Conservation (phyloP, 768 basidiomycete genomes). For the Leccinum rimulosum region DNA sequence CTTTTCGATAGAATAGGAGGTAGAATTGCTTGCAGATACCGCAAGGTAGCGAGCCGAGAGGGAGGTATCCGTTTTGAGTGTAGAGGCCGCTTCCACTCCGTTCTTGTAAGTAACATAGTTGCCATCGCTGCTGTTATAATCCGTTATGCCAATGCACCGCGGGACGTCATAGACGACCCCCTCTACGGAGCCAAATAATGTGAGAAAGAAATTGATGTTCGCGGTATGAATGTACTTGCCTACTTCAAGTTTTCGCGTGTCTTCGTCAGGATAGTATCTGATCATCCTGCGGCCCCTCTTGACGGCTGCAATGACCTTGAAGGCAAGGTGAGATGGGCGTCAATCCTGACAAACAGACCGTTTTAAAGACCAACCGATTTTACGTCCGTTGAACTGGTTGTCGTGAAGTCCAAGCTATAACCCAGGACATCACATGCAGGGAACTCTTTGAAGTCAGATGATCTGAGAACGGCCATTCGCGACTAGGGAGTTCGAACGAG, state of each 20-base stretch:
- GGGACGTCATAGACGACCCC: neutral
- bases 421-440: neutral
- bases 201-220: neutral
- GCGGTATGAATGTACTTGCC: neutral
- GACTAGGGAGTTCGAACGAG: neutral
- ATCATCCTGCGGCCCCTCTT: neutral
- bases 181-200: neutral
- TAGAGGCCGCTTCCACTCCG: neutral
- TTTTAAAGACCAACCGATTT: neutral
- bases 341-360: neutral
- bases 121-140: neutral
- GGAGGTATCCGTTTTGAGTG: neutral
- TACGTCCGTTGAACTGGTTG: neutral
- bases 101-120: neutral
- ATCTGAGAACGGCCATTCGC: neutral
- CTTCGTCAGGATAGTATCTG: neutral
- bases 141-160: neutral
- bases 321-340: neutral
- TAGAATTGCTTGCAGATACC: neutral
- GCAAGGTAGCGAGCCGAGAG: neutral
- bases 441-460: neutral
- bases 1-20: neutral
- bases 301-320: neutral
- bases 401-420: neutral
- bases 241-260: neutral